Evolutionary conservation across 495 filamentous ascomycete genomes (phyloP).

Genomic region (Penicillium turbatum): DNA sequence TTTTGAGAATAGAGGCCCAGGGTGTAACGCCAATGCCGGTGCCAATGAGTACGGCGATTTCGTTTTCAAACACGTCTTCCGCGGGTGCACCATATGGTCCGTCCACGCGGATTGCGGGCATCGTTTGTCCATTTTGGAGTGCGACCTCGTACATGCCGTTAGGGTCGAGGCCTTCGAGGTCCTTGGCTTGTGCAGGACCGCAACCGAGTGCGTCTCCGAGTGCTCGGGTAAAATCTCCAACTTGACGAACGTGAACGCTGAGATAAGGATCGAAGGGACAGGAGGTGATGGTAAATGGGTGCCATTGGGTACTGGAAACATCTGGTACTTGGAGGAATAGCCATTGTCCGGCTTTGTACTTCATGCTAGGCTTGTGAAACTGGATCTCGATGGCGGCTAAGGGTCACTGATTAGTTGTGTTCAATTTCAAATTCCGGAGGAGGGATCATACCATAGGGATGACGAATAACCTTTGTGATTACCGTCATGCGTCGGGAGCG

Average conservation of each 20-base stretch:
- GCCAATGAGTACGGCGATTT: slow-evolving; percentile 94
- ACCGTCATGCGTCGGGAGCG: slow-evolving; percentile 74
- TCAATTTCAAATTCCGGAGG: background rate
- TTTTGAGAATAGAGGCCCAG: slow-evolving; percentile 96
- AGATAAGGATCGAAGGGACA: slow-evolving; percentile 94
- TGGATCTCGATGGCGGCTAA: slow-evolving; percentile 96
- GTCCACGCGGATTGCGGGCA: slow-evolving; percentile 86
- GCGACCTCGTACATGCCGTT: slow-evolving; percentile 98
- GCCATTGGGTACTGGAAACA: slow-evolving; percentile 88
- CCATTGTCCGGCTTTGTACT: slow-evolving; percentile 98
- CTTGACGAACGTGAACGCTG: slow-evolving; percentile 90
- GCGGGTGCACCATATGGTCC: slow-evolving; percentile 96
- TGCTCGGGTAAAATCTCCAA: slow-evolving; percentile 88
- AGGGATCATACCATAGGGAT: slow-evolving; percentile 78
- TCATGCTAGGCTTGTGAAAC: slow-evolving; percentile 92
- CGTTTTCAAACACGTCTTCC: slow-evolving; percentile 91
- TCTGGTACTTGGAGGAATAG: slow-evolving; percentile 90
- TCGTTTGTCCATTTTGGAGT: slow-evolving; percentile 83
- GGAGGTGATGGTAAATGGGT: slow-evolving; percentile 98
- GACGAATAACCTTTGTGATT: slow-evolving; percentile 89
- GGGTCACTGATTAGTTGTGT: background rate
- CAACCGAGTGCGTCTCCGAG: slow-evolving; percentile 92
- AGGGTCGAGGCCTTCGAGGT: slow-evolving; percentile 86
- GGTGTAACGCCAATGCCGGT: slow-evolving; percentile 98
- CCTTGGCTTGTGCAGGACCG: slow-evolving; percentile 73